These are phyloP conservation scores for Papiliotrema flavescens DNA, from an alignment of 1,284 basidiomycete genomes.

Conservation along the genomic window DNA sequence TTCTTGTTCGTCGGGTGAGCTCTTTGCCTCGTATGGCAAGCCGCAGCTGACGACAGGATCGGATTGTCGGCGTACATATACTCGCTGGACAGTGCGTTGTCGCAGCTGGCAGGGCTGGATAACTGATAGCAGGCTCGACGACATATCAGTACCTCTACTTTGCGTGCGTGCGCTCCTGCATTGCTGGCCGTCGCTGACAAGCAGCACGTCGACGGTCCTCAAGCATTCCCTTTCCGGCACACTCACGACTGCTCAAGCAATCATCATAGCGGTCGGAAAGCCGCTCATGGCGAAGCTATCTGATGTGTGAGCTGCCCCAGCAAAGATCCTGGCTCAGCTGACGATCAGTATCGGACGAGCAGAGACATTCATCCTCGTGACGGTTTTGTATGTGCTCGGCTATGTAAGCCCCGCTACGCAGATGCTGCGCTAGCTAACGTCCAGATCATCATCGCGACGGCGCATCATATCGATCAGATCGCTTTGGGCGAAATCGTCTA, in stretches of 20 bases:
- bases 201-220: constrained; percentile 53
- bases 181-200: neutral
- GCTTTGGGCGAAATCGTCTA: constrained; percentile 56
- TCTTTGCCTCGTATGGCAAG: neutral
- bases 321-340: constrained; percentile 28
- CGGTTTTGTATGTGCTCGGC: constrained; percentile 51
- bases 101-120: constrained; percentile 2
- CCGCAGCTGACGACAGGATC: constrained; percentile 51
- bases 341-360: constrained; percentile 49
- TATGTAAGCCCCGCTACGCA: constrained; percentile 45
- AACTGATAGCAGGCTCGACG: constrained; percentile 48
- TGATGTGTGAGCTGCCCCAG: constrained; percentile 59
- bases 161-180: constrained; percentile 44
- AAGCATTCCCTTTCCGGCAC: constrained; percentile 60
- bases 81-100: constrained; percentile 59
- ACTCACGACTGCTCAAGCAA: constrained; percentile 54
- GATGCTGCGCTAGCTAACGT: constrained; percentile 29
- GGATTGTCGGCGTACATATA: constrained; percentile 71
- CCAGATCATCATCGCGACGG: constrained; percentile 66
- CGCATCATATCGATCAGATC: constrained; percentile 56
- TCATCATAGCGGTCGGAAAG: constrained; percentile 64
- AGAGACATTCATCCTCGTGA: constrained; percentile 59
- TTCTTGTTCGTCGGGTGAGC: constrained; percentile 60
- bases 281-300: constrained; percentile 76
- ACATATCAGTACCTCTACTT: constrained; percentile 65